Evolutionary conservation across 805 yeast species (phyloP).

Genomic region (Cyberlindnera bimundalis): DNA sequence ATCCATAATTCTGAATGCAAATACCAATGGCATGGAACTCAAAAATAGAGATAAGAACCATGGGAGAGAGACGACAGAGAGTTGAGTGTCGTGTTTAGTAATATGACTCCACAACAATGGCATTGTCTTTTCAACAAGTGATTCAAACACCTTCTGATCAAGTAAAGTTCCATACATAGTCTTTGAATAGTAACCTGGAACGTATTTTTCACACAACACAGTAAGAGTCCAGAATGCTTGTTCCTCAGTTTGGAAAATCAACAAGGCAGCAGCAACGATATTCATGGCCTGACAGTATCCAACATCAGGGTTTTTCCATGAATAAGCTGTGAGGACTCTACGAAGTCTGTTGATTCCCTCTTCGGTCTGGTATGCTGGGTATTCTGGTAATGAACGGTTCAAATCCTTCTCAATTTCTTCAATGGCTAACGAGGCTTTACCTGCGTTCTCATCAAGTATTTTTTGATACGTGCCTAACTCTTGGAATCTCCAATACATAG

Average conservation of each 20-base stretch:
- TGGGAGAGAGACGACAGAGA: constrained; percentile 89
- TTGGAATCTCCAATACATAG: constrained; percentile 68
- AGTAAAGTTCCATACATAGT: constrained; percentile 96
- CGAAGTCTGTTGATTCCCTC: constrained; percentile 86
- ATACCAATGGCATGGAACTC: constrained; percentile 91
- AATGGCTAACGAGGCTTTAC: constrained; percentile 72
- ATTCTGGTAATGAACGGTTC: constrained; percentile 92
- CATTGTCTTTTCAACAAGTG: constrained; percentile 83
- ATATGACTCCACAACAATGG: constrained; percentile 88
- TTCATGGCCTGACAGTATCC: constrained; percentile 99
- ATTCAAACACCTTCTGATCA: constrained; percentile 92
- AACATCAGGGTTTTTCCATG: constrained; percentile 95
- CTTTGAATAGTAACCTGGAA: constrained; percentile 94
- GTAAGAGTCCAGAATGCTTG: constrained; percentile 95
- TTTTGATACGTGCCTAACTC: constrained; percentile 56
- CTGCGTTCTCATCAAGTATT: constrained; percentile 57
- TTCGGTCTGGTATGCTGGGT: constrained; percentile 82
- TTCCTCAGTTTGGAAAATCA: constrained; percentile 89
- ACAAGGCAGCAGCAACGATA: constrained; percentile 75
- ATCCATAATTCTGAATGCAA: constrained; percentile 88
- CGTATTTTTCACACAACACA: constrained; percentile 73
- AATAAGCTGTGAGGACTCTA: constrained; percentile 86
- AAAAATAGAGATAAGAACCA: constrained; percentile 93
- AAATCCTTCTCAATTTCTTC: constrained; percentile 97
- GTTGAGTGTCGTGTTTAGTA: constrained; percentile 73